Evolutionary conservation across 2,329 filamentous ascomycete species (phyloP).

Genomic region (Talaromyces verruculosus): DNA sequence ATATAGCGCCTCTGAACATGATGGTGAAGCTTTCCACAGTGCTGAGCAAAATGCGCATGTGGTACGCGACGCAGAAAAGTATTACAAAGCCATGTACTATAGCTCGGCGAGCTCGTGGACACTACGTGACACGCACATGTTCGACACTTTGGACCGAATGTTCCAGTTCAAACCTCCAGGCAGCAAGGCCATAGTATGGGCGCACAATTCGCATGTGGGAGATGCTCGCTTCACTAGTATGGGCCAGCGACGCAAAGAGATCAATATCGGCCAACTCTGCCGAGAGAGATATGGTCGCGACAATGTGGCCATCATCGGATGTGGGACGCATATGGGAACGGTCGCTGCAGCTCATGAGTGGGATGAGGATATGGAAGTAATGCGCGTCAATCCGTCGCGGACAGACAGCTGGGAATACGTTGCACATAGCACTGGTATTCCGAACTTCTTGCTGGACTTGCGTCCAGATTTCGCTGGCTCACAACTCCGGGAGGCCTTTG

Average conservation of each 20-base stretch:
- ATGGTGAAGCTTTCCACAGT: slow-evolving; percentile 52
- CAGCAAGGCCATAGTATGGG: slow-evolving; percentile 54
- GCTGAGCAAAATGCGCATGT: slow-evolving; percentile 54
- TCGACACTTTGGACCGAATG: slow-evolving; percentile 48
- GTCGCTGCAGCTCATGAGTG: slow-evolving; percentile 54
- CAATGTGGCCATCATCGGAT: slow-evolving; percentile 49
- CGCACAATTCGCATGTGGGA: slow-evolving; percentile 56
- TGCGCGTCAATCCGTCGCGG: slow-evolving; percentile 49
- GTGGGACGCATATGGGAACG: slow-evolving; percentile 52
- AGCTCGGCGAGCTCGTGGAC: slow-evolving; percentile 53
- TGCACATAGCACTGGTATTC: slow-evolving; percentile 49
- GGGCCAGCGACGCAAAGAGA: slow-evolving; percentile 45
- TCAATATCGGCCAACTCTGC: slow-evolving; percentile 58
- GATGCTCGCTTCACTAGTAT: slow-evolving; percentile 55
- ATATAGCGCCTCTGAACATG: slow-evolving; percentile 35
- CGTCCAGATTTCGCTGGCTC: slow-evolving; percentile 39
- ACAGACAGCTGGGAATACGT: slow-evolving; percentile 52
- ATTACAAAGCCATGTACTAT: slow-evolving; percentile 56
- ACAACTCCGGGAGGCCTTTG: slow-evolving; percentile 39
- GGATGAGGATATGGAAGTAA: slow-evolving; percentile 54
- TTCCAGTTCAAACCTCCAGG: slow-evolving; percentile 42
- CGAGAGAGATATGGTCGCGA: slow-evolving; percentile 45
- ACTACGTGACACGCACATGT: slow-evolving; percentile 55
- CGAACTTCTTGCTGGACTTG: slow-evolving; percentile 50
- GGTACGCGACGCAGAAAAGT: slow-evolving; percentile 52